These are phyloP conservation scores for Debaryomyces udenii DNA, from an alignment of 1,139 yeast genomes.

Conservation along the genomic window DNA sequence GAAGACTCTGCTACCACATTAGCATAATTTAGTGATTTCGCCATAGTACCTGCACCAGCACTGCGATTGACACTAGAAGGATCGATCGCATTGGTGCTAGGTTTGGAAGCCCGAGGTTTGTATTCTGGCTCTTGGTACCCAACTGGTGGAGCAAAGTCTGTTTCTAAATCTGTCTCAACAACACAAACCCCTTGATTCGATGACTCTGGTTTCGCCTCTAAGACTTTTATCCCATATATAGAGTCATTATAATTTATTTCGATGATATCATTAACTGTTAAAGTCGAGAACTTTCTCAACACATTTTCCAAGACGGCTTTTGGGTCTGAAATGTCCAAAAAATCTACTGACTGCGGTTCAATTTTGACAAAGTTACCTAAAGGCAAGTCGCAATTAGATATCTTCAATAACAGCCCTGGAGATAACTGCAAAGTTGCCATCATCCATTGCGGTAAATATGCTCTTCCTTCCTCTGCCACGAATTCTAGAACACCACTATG, in stretches of 20 bases:
- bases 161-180: conserved; percentile 93
- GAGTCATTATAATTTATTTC: conserved; percentile 85
- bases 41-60: conserved; percentile 76
- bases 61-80: conserved; percentile 42
- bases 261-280: conserved; percentile 82
- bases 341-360: conserved; percentile 94
- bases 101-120: conserved; percentile 38
- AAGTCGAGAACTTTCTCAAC: conserved; percentile 82
- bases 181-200: conserved; percentile 76
- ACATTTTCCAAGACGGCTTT: conserved; percentile 95
- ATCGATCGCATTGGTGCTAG: conserved; percentile 37
- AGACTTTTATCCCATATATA: conserved; percentile 76
- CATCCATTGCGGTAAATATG: conserved; percentile 97
- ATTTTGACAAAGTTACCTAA: conserved; percentile 87
- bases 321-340: conserved; percentile 92
- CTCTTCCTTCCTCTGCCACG: conserved; percentile 96
- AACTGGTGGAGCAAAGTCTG: conserved; percentile 98
- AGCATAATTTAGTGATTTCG: conserved; percentile 71
- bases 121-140: conserved; percentile 94
- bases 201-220: conserved; percentile 85
- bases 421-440: conserved; percentile 71
- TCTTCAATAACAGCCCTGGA: conserved; percentile 79
- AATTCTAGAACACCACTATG: conserved; percentile 97
- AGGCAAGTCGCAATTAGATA: conserved; percentile 78
- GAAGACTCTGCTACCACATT: conserved; percentile 52